Evolutionary conservation across 2,329 filamentous ascomycete species (phyloP).

Genomic region (Corinectria fuckeliana): DNA sequence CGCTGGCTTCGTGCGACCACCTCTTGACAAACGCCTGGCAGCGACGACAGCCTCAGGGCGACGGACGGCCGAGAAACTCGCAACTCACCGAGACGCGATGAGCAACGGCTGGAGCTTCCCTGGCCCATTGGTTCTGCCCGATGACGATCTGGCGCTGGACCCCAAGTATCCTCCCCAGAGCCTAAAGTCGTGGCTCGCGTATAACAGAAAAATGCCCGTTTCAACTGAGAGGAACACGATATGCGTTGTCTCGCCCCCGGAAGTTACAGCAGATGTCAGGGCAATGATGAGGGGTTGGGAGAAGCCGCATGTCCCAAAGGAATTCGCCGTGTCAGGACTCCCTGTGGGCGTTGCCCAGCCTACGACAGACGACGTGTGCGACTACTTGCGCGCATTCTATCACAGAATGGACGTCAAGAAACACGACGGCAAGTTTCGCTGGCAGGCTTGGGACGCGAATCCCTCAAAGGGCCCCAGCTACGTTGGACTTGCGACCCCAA

Average conservation of each 20-base stretch:
- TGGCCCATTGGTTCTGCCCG: conserved; percentile 64
- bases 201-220: conserved; percentile 55
- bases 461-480: conserved; percentile 36
- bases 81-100: conserved; percentile 21
- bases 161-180: conserved; percentile 59
- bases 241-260: conserved; percentile 59
- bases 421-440: conserved; percentile 49
- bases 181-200: conserved; percentile 56
- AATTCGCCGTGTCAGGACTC: background rate
- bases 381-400: conserved; percentile 56
- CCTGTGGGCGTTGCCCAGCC: conserved; percentile 32
- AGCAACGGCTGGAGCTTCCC: conserved; percentile 54
- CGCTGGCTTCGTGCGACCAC: conserved; percentile 21
- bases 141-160: conserved; percentile 63
- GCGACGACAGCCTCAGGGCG: conserved; percentile 32
- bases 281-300: conserved; percentile 52
- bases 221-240: conserved; percentile 54
- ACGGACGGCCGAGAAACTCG: conserved; percentile 18
- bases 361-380: conserved; percentile 38
- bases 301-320: conserved; percentile 31
- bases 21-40: conserved; percentile 12
- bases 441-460: conserved; percentile 54
- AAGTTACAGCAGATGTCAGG: conserved; percentile 42
- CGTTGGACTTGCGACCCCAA: conserved; percentile 53
- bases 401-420: conserved; percentile 58